Percentiles rank a stretch among this genome's conserved stretches.
These are phyloP conservation scores for Tetraselmis chui DNA, from an alignment of 139 green algal species.

Conservation along the genomic window DNA sequence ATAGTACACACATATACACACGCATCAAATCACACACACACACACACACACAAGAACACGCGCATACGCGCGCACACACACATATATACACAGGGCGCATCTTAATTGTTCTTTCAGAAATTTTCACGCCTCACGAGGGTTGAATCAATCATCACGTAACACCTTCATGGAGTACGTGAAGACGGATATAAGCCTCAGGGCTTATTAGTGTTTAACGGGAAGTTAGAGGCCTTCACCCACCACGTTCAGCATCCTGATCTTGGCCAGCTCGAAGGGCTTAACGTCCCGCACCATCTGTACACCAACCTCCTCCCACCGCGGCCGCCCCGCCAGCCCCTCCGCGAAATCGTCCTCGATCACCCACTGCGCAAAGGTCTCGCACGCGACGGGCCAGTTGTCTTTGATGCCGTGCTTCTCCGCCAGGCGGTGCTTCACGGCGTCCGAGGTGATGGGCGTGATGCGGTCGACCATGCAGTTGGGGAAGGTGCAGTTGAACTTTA, in stretches of 20 bases:
- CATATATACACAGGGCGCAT: no score
- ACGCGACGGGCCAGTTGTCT: conserved; percentile 6
- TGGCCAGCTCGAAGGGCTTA: conserved; percentile 1
- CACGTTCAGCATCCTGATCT: conserved; percentile 8
- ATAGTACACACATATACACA: no score
- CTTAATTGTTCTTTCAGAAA: no score
- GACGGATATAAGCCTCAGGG: no score
- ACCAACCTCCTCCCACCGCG: conserved; percentile 7
- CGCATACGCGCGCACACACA: no score
- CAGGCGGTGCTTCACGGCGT: background rate
- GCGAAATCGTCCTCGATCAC: conserved; percentile 12
- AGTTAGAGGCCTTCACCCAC: no score
- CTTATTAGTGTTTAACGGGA: no score
- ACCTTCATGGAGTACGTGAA: no score
- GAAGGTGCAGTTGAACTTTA: background rate
- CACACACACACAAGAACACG: no score
- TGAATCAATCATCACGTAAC: no score
- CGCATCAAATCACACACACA: no score
- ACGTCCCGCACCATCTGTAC: conserved; percentile 1
- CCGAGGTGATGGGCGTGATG: conserved; percentile 8
- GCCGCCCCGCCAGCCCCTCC: background rate
- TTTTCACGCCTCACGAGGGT: no score
- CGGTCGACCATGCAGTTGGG: conserved; percentile 6
- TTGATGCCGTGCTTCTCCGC: conserved; percentile 2
- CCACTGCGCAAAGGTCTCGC: conserved; percentile 6